Percentiles rank a stretch among this genome's conserved stretches.
These are phyloP conservation scores for Wolfiporia cocos DNA, from an alignment of 1,284 basidiomycete species.

Conservation along the genomic window DNA sequence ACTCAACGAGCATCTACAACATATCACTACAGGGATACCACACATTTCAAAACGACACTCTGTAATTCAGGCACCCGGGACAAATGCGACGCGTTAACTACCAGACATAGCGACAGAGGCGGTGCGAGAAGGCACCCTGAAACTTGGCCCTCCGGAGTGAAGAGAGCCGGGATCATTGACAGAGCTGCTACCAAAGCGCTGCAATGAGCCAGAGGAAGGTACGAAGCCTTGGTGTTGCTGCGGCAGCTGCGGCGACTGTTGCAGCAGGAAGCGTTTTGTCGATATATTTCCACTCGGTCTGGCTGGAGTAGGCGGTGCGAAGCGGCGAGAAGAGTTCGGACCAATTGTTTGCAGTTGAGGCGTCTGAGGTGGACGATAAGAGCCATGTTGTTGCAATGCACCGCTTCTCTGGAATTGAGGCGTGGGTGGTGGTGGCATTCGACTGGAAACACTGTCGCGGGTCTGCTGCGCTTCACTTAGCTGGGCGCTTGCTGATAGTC, in stretches of 20 bases:
- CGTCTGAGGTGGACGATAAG: conserved; percentile 10
- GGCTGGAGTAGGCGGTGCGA: conserved; percentile 11
- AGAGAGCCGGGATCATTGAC: too few relatives aligned
- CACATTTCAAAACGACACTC: too few relatives aligned
- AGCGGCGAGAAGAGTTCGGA: conserved; percentile 9
- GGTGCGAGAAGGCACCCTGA: conserved; percentile 5
- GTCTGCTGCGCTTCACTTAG: too few relatives aligned
- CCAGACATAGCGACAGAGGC: conserved; percentile 10
- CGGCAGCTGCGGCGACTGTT: conserved; percentile 13
- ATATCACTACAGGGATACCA: too few relatives aligned
- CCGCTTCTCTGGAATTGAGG: conserved; percentile 8
- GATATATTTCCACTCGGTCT: conserved; percentile 8
- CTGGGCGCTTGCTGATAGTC: too few relatives aligned
- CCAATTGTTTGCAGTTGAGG: conserved; percentile 9
- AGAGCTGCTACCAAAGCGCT: not conserved
- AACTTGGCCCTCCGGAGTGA: too few relatives aligned
- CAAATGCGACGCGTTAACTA: conserved; percentile 15
- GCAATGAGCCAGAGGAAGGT: not conserved
- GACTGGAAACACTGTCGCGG: too few relatives aligned
- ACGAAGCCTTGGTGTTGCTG: conserved; percentile 6
- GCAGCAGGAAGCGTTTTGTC: conserved; percentile 15
- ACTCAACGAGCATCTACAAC: too few relatives aligned
- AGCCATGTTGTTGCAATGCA: conserved; percentile 10
- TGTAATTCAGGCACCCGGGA: conserved; percentile 8
- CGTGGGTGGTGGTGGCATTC: conserved; percentile 11